phyloP scores from a whole-genome alignment of 2,329 filamentous ascomycete genomes.

The Neofusicoccum umdonicola region DNA sequence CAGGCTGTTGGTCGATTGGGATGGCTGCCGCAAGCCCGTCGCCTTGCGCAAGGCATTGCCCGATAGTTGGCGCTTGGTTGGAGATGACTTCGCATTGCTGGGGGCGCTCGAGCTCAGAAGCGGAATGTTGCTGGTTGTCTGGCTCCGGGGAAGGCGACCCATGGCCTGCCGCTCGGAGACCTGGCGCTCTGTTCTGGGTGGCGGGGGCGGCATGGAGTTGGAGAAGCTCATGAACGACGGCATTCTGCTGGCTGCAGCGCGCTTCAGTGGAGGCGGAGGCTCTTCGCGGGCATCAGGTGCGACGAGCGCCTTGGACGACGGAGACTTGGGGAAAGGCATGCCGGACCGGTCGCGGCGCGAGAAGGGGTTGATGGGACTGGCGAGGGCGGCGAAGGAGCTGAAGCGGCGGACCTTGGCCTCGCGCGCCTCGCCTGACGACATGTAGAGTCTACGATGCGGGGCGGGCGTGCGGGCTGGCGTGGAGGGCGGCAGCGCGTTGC shows the following conservation, averaged over 20 bases:
- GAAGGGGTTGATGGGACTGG: slow-evolving; percentile 14
- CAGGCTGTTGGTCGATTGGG: slow-evolving; percentile 1
- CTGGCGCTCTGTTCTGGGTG: background rate
- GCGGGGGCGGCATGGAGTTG: background rate
- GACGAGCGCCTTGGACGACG: background rate
- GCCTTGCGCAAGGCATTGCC: background rate
- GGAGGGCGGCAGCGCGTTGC: background rate
- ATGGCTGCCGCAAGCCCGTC: background rate
- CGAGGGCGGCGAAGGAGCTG: slow-evolving; percentile 8
- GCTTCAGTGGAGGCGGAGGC: background rate
- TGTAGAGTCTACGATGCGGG: background rate
- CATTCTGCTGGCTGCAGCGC: background rate
- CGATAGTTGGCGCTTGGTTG: background rate
- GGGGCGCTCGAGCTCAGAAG: background rate
- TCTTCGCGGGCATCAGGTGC: background rate
- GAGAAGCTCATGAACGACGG: background rate
- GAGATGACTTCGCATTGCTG: background rate
- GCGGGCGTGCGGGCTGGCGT: background rate
- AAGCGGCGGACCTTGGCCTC: slow-evolving; percentile 9
- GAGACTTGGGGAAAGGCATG: slow-evolving; percentile 7
- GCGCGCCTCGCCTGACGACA: background rate
- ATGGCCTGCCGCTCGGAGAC: background rate
- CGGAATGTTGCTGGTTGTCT: slow-evolving; percentile 11
- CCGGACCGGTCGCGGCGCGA: slow-evolving; percentile 3
- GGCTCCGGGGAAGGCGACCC: slow-evolving; percentile 4